These are phyloP conservation scores for Sophora flavescens DNA, from an alignment of 306 rosid species.

Conservation along the genomic window DNA sequence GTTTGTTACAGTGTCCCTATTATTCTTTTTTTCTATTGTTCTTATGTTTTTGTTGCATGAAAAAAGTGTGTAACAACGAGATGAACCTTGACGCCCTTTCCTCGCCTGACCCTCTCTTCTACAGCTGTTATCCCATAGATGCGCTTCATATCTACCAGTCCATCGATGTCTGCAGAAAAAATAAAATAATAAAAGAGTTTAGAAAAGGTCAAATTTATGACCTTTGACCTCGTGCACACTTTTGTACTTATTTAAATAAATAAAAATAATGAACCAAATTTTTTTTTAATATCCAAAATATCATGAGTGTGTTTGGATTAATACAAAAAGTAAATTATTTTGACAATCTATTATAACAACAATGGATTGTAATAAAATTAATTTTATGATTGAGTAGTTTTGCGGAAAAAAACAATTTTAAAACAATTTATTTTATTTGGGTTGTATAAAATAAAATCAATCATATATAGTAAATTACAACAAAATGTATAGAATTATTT, in stretches of 20 bases:
- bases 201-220: constrained; percentile 34
- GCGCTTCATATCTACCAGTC: constrained; percentile 99
- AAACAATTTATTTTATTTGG: no score
- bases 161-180: constrained; percentile 74
- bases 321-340: no score
- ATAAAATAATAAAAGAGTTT: not conserved
- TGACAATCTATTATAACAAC: no score
- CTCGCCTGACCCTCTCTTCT: constrained; percentile 99
- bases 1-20: not conserved
- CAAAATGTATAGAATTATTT: no score
- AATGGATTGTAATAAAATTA: no score
- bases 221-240: constrained; percentile 23
- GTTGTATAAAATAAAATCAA: no score
- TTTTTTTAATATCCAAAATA: constrained; percentile 30
- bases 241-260: not conserved
- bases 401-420: no score
- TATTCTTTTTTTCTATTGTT: not conserved
- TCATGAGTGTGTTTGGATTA: no score
- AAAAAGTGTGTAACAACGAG: not conserved
- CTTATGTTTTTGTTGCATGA: not conserved
- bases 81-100: constrained; percentile 98
- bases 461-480: no score
- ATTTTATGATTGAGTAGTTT: no score
- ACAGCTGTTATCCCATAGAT: constrained; percentile 99
- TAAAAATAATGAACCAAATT: constrained; percentile 26